Conservation (phyloP, 2,329 filamentous ascomycete genomes). For the Monosporascus sp. region DNA sequence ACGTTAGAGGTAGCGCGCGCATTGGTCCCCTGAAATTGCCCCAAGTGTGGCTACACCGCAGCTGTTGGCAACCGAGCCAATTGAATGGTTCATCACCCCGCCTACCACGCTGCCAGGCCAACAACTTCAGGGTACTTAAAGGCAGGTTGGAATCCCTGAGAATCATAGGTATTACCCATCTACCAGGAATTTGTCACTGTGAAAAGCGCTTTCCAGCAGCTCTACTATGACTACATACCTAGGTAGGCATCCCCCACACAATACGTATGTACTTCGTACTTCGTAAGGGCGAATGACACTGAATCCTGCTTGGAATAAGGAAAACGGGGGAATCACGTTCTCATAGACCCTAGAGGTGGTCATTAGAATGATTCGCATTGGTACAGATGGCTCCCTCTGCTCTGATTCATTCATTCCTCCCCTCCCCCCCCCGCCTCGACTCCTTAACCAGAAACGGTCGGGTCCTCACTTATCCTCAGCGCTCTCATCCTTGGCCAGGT, state of each 20-base stretch:
- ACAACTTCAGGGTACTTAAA: too few relatives aligned
- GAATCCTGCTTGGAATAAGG: too few relatives aligned
- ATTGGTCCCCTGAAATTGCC: background rate
- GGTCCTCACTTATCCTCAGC: constrained; percentile 56
- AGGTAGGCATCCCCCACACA: too few relatives aligned
- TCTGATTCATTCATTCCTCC: constrained; percentile 8
- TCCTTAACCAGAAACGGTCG: background rate
- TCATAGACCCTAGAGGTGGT: too few relatives aligned
- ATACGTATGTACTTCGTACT: too few relatives aligned
- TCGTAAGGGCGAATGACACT: too few relatives aligned
- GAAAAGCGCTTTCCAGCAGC: too few relatives aligned
- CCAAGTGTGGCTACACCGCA: background rate
- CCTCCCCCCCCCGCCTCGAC: constrained; percentile 4
- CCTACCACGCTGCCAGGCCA: background rate
- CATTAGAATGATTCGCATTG: constrained; percentile 10
- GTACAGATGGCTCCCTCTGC: constrained; percentile 14
- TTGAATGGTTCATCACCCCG: background rate
- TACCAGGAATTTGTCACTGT: background rate
- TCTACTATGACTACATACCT: too few relatives aligned
- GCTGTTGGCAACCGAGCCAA: background rate
- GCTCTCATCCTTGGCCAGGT: constrained; percentile 80
- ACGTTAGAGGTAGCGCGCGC: too few relatives aligned
- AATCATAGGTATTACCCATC: too few relatives aligned
- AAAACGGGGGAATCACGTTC: too few relatives aligned
- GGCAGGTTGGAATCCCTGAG: too few relatives aligned